phyloP scores from a whole-genome alignment of 495 filamentous ascomycete genomes.

The Daldinia vernicosa region DNA sequence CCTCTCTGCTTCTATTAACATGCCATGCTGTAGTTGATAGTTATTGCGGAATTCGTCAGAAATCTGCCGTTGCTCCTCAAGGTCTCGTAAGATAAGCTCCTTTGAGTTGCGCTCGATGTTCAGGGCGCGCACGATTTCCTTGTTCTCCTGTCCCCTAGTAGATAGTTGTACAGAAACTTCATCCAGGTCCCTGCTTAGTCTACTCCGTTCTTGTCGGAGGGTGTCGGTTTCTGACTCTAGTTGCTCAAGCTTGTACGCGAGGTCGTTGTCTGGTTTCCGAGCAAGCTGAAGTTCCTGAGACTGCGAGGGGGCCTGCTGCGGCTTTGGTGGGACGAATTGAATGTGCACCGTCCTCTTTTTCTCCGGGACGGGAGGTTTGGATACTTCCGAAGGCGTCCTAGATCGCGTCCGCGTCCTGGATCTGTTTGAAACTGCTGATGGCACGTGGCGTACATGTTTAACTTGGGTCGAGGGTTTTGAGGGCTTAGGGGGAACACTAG shows the following conservation, averaged over 20 bases:
- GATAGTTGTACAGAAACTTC: conserved; percentile 44
- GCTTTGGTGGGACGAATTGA: conserved; percentile 41
- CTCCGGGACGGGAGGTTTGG: conserved; percentile 42
- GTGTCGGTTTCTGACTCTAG: conserved; percentile 52
- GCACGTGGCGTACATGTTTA: conserved; percentile 47
- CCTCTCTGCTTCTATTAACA: conserved; percentile 53
- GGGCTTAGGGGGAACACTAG: conserved; percentile 44
- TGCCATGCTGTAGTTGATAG: conserved; percentile 49
- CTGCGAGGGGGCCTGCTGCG: conserved; percentile 13
- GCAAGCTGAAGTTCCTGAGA: conserved; percentile 43
- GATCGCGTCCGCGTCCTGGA: conserved; percentile 48
- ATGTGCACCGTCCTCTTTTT: conserved; percentile 50
- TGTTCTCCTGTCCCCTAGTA: conserved; percentile 38
- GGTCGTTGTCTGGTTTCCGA: conserved; percentile 43
- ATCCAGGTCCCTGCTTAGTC: conserved; percentile 48
- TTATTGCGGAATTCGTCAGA: conserved; percentile 56
- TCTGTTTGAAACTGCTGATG: conserved; percentile 26
- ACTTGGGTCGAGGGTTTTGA: conserved; percentile 41
- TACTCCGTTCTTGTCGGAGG: conserved; percentile 48
- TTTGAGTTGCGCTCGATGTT: conserved; percentile 44
- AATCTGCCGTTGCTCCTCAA: conserved; percentile 53
- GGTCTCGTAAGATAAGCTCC: conserved; percentile 47
- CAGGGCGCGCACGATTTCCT: conserved; percentile 39
- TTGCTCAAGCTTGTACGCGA: conserved; percentile 53
- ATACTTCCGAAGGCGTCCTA: conserved; percentile 42